Percentiles rank a stretch among this genome's conserved stretches.
These are phyloP conservation scores for Cinnamomum micranthum DNA, from an alignment of 164 flowering plant species.

Conservation along the genomic window DNA sequence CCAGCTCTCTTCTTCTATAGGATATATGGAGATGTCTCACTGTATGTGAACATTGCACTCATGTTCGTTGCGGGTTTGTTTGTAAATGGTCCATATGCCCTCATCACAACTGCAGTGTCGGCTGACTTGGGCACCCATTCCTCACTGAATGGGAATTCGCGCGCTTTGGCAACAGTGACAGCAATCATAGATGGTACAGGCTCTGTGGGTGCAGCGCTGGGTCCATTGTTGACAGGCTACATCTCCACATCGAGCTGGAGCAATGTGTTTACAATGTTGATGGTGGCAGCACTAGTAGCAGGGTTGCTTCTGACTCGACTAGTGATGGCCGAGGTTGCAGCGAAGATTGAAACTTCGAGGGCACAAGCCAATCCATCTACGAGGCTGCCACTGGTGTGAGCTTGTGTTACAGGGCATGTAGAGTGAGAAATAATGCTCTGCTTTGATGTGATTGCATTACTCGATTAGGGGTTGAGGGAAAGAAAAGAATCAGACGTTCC, in stretches of 20 bases:
- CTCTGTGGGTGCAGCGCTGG: conserved; percentile 77
- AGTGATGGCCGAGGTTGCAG: conserved; percentile 60
- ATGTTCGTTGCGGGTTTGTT: conserved; percentile 73
- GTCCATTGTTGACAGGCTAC: conserved; percentile 70
- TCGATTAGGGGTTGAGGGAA: background rate
- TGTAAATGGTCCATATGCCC: conserved; percentile 83
- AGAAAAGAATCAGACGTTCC: background rate
- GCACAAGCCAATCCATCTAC: background rate
- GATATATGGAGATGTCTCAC: conserved; percentile 52
- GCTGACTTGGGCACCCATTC: conserved; percentile 80
- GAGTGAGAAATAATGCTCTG: background rate
- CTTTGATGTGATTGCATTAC: background rate
- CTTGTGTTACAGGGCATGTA: background rate
- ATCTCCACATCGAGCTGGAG: conserved; percentile 65
- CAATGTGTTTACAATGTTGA: conserved; percentile 67
- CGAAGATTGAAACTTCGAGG: conserved; percentile 40
- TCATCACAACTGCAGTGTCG: conserved; percentile 83
- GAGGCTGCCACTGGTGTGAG: background rate
- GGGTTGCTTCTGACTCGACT: conserved; percentile 60
- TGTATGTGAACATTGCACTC: conserved; percentile 41
- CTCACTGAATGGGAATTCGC: conserved; percentile 58
- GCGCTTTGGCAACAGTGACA: conserved; percentile 78
- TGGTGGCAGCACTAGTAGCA: conserved; percentile 62
- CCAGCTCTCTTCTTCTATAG: conserved; percentile 70
- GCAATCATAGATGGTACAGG: conserved; percentile 92